Base-by-base conservation (phyloP, 768 basidiomycete genomes). In the Gautieria morchelliformis region DNA sequence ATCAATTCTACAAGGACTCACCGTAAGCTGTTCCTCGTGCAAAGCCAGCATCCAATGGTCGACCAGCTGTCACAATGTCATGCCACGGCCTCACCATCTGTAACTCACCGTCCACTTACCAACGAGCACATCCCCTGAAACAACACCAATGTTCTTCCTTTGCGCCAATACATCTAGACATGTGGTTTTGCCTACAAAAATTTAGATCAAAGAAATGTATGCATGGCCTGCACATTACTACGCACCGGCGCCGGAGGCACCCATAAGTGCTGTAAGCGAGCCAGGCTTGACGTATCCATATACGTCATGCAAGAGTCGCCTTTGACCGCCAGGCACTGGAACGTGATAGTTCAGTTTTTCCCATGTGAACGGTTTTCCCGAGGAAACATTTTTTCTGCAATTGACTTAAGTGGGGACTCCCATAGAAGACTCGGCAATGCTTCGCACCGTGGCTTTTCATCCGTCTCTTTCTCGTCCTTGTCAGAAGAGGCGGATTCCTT, bases 191-290 rank as follows among this genome's bases (percentile, higher is more conserved):
- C 62, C 42, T 65, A 42, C 60, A 58, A 70, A 60, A 63, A 62
- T 5, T 60, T 52, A 37, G 61, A 58, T 47, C 61, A 62, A 27
- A 68, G 64, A 56, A 57, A 59, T 14, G 10, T 9, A 37, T 37
- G 35, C 14, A 37, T 9, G 27, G 10, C 10, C 35, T 9, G 10
- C 14, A 37, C 4, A 9, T 37, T 9, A 60, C 2, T 50, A 73
- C 72, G 63, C 66, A 71, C 84, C 85, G 44, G 87, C 87, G 53
- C 88, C 88, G 58, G 83, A 85, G 14, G 85, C 85, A 59, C 91
- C 91, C 89, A 94, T 91, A 10, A 94, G 75, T 1, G 90, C 92
- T 0, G 91, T 92, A 60, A 46, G 81, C 68, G 72, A 77, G 1
- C 79, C 79, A 1, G 80, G 78, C 42, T 72, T 71, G 53, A 78